Base-by-base conservation (phyloP, 768 basidiomycete species). In the Daedaleopsis sinensis region DNA sequence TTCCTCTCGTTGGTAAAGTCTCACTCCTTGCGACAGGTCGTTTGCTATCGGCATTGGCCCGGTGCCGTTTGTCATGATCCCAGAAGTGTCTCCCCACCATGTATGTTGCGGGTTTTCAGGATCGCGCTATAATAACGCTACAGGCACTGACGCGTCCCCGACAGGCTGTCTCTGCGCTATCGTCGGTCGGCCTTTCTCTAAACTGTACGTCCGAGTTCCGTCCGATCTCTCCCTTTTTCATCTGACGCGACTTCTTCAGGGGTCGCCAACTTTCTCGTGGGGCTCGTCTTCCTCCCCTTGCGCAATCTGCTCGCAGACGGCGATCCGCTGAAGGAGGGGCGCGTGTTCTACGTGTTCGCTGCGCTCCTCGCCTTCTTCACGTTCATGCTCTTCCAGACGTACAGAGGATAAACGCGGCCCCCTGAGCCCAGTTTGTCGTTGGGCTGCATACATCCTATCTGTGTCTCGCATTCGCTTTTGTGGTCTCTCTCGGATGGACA, bases 31-130 rank as follows among this genome's bases (percentile, higher is more conserved):
- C 50, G 11, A 59, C n/a, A 92, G 91, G 74, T 90, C 92, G 0
- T 98, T 96, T 73, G 92, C 95, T 1, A 75, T 90, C 37, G 96
- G 96, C 2, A 80, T 98, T 18, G 96, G 96, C 1, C 95, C 96
- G 1, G 77, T 98, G 37, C 96, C 96, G 0, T 98, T 95, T 70
- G 86, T 98, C 42, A 88, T 98, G 73, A 87, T 96, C 36, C 87
- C 94, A 16, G 95, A 98, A 70, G 86, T 97, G 21, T 89, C 94
- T 2, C 94, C 94, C 1, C 73, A 82, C 52, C 82, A 90, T 67
- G 93, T 90, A 72, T 63, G 91, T 79, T 43, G 4, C 27, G 7
- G 27, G 4, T 32, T 32, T 32, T 7, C 7, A 32, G 4, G 27
- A 7, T 32, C 38, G 6, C 16, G 36, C 36, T 35, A 27, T 56